Evolutionary conservation across 768 basidiomycete genomes (phyloP), one percentile per base, ranked within the genome.

Genomic region (Lactarius vividus): DNA sequence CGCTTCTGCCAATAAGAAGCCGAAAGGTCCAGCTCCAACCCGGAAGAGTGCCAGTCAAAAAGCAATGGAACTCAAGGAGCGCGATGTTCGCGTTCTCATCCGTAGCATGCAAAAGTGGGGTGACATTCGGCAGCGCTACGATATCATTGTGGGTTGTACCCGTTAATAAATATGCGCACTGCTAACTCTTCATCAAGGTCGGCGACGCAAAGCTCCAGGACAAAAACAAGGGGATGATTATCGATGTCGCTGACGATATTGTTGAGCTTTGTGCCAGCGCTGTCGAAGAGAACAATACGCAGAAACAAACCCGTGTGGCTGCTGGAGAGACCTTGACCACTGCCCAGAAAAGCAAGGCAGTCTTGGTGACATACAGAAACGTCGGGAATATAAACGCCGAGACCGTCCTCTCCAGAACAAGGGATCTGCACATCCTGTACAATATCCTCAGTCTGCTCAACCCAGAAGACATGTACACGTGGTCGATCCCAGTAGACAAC

Each of bases 51-150:
- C 93, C 4, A 91, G 88, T 60, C 94, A 98, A 79, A 94, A 93
- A 74, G 89, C 96, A 20, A 90, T 97, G 87, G 95, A 97, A 75
- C 81, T 99, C 67, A 98, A 96, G 79, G 96, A 98, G 75, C 88
- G 97, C 53, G 97, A 99, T 75, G 88, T 98, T 31, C 94, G 97
- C 63, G 95, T 95, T 44, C 82, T 99, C 39, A 92, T 98, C 62
- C 85, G 96, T 69, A 96, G 95, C 74, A 80, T 99, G 71, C 95
- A 97, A 74, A 89, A 94, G 65, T 99, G 97, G 95, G 97, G 97
- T 44, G 96, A 99, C 76, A 93, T 98, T 67, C 85, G 94, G 57
- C 87, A 89, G 71, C 91, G 97, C 42, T 98, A 97, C 78, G 94
- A 97, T 46, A 82, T 88, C 64, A 97, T 99, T 71, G 96, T 96